Conservation (phyloP, 1,284 basidiomycete genomes). For the Cryptococcus sp. region DNA sequence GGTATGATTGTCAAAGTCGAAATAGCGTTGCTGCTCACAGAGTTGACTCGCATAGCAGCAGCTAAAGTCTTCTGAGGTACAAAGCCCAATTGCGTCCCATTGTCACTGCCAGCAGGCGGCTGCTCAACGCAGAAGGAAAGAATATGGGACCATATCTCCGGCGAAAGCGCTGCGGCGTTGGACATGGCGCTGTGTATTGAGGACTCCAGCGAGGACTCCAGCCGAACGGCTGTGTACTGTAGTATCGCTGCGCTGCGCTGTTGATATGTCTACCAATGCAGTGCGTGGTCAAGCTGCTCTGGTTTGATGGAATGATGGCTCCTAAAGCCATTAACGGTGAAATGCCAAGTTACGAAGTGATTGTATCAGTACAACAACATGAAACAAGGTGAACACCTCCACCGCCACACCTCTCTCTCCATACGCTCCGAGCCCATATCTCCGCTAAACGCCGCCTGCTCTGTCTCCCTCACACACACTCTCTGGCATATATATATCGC, state of each 20-base stretch:
- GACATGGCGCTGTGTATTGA: background rate
- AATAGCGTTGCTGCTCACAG: constrained; percentile 1
- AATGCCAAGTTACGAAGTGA: no score
- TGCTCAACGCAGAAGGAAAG: constrained; percentile 4
- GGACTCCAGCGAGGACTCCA: no score
- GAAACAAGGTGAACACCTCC: background rate
- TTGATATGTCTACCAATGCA: background rate
- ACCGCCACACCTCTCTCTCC: background rate
- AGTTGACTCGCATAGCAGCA: constrained; percentile 7
- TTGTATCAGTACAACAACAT: background rate
- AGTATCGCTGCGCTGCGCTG: background rate
- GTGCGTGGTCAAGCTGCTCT: background rate
- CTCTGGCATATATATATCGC: no score
- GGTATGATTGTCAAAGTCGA: background rate
- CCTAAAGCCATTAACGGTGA: background rate
- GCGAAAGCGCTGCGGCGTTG: background rate
- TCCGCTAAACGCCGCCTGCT: no score
- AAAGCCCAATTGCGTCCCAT: background rate
- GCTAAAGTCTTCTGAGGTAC: constrained; percentile 6
- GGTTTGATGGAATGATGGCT: background rate
- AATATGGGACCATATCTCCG: constrained; percentile 6
- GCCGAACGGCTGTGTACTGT: no score
- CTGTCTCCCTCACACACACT: no score
- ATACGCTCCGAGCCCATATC: no score
- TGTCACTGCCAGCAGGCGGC: background rate